Percentiles rank a stretch among this genome's conserved stretches.
Conservation (phyloP, 2,329 filamentous ascomycete genomes). For the Xylariaceae sp. region DNA sequence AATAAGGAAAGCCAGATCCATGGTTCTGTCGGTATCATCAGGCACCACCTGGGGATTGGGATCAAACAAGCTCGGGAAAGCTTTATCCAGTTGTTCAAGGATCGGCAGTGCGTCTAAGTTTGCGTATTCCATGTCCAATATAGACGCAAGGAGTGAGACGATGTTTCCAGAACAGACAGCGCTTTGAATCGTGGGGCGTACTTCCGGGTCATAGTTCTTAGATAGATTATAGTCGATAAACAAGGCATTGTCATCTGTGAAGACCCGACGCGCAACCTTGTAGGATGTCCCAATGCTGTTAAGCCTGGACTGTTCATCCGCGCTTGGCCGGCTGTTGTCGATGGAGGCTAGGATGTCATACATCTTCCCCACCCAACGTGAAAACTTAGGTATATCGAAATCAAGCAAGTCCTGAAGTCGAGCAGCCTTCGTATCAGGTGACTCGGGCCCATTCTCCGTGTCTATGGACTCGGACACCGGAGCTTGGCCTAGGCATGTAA, state of each 20-base stretch:
- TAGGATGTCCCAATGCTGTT: conserved; percentile 16
- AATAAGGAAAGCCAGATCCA: conserved; percentile 31
- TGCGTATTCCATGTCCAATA: conserved; percentile 19
- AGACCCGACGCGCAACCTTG: conserved; percentile 22
- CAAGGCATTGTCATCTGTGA: conserved; percentile 13
- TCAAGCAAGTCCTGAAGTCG: conserved; percentile 32
- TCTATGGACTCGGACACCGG: neutral
- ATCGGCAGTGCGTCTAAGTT: conserved; percentile 12
- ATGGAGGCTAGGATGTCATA: conserved; percentile 21
- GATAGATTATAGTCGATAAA: conserved; percentile 26
- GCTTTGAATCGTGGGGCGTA: conserved; percentile 13
- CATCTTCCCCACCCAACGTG: conserved; percentile 27
- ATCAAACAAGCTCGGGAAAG: conserved; percentile 27
- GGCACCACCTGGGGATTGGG: neutral
- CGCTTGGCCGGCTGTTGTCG: conserved; percentile 11
- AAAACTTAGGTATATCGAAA: conserved; percentile 33
- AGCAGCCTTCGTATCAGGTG: conserved; percentile 23
- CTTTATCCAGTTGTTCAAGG: conserved; percentile 29
- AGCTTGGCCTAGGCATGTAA: conserved; percentile 13
- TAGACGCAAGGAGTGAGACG: conserved; percentile 28
- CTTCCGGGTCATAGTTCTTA: conserved; percentile 15
- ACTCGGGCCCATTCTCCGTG: conserved; percentile 13
- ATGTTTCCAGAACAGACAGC: conserved; percentile 29
- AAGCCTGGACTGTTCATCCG: conserved; percentile 18
- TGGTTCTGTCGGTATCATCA: conserved; percentile 1